These are phyloP conservation scores for Russula emetica DNA, from an alignment of 768 basidiomycete genomes.

Conservation along the genomic window DNA sequence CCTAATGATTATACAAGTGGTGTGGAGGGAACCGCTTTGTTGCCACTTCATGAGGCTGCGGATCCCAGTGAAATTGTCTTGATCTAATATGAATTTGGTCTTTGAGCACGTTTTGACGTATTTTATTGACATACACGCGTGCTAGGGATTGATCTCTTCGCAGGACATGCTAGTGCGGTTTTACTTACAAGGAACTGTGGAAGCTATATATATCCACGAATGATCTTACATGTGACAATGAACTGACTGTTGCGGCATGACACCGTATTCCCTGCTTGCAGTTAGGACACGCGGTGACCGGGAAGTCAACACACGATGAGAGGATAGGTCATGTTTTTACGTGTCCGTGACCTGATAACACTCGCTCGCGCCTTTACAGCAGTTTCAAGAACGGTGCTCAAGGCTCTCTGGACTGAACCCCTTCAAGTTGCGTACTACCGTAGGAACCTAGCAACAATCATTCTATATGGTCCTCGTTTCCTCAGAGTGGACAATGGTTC, in stretches of 20 bases:
- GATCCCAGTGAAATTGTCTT: constrained; percentile 64
- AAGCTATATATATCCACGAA: not conserved
- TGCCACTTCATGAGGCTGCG: constrained; percentile 36
- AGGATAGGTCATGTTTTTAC: not conserved
- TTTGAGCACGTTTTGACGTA: constrained; percentile 1
- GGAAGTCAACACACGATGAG: not conserved
- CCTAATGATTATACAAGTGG: constrained; percentile 75
- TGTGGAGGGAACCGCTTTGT: constrained; percentile 55
- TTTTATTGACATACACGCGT: not conserved
- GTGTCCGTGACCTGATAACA: not conserved
- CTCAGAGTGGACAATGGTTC: not conserved
- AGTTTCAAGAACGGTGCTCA: not conserved
- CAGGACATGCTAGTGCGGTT: not conserved
- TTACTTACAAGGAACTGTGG: not conserved
- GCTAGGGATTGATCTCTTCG: constrained; percentile 1
- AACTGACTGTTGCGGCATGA: not conserved
- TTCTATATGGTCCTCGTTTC: not conserved
- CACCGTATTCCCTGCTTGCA: not conserved
- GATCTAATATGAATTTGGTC: constrained; percentile 82
- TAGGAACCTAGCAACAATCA: not conserved
- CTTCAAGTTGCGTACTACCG: not conserved
- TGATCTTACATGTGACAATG: not conserved
- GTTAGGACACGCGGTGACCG: not conserved
- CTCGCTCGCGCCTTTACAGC: not conserved
- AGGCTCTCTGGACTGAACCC: not conserved